Evolutionary conservation across 176 grass and related monocot species (phyloP), one percentile per base, ranked within the genome.

Genomic region (Oryza coarctata): DNA sequence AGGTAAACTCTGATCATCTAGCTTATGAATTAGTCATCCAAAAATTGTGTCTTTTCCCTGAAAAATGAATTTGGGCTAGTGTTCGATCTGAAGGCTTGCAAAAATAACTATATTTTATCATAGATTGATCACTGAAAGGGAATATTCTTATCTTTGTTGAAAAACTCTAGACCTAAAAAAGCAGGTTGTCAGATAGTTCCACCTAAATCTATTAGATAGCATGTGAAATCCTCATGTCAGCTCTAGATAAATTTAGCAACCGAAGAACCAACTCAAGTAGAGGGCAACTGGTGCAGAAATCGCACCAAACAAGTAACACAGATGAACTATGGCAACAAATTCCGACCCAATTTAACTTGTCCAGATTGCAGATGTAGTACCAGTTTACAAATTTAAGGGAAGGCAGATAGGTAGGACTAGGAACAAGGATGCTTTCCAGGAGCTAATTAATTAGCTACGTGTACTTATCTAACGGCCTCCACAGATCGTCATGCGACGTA

Each of bases 401-500:
- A 0, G 7, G 49, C 14, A 45, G 12, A 15, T 50, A 57, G n/a
- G 34, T 2, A 39, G 9, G 9, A 34, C n/a, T n/a, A 34, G 34
- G 0, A 14, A 66, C 57, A 57, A 0, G 15, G 6, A 12, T 0
- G 31, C 34, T 47, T 69, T 25, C 30, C 38, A 39, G 38, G 9
- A 75, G 75, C 74, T 30, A 70, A 40, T 40, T 40, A 45, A 2
- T 39, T 9, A 39, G 1, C 36, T 38, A 38, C 6, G 2, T 3
- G 10, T 4, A 14, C 0, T 7, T 39, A 39, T 39, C 7, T 39
- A 39, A 39, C 36, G 7, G 36, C 7, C 43, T 15, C 43, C 43
- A 45, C 43, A 45, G 43, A 17, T 17, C 14, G 20, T 90, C 88
- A 90, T 60, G 83, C 88, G 57, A 91, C 85, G 70, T 87, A 84